These are phyloP conservation scores for Fusarium newnesense DNA, from an alignment of 2,329 filamentous ascomycete genomes.

Conservation along the genomic window DNA sequence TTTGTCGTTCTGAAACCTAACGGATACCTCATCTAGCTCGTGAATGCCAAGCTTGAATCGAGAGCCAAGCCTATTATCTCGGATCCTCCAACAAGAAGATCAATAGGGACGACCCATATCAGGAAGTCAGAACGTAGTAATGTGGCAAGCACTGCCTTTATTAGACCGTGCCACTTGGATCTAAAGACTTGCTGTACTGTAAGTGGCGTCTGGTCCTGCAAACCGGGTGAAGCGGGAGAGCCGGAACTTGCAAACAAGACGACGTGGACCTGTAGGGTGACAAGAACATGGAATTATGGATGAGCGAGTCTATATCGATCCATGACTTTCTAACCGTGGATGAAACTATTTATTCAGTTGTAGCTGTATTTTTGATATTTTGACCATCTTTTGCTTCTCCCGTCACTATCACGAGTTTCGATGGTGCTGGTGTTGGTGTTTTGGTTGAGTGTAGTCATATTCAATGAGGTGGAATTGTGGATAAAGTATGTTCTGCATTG, in stretches of 20 bases:
- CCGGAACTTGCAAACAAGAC: neutral
- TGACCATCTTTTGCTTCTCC: neutral
- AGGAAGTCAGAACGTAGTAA: neutral
- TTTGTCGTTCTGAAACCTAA: neutral
- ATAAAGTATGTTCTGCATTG: neutral
- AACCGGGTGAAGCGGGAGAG: neutral
- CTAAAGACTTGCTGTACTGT: neutral
- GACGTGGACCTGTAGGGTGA: neutral
- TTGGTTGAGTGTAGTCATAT: neutral
- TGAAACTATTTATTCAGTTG: rapidly evolving
- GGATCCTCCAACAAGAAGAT: neutral
- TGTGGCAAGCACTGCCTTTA: neutral
- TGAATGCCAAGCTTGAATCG: neutral
- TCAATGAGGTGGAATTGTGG: slow-evolving; percentile 1
- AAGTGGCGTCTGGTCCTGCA: neutral
- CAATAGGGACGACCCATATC: neutral
- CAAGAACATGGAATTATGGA: neutral
- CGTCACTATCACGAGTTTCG: neutral
- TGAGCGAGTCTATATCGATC: neutral
- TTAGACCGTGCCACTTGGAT: neutral
- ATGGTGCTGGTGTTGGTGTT: slow-evolving; percentile 7
- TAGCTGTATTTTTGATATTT: neutral
- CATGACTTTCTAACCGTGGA: no score
- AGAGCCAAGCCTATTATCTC: neutral
- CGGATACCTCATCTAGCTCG: neutral